phyloP scores from a whole-genome alignment of 768 basidiomycete genomes.

The Rossbeevera mucosa region DNA sequence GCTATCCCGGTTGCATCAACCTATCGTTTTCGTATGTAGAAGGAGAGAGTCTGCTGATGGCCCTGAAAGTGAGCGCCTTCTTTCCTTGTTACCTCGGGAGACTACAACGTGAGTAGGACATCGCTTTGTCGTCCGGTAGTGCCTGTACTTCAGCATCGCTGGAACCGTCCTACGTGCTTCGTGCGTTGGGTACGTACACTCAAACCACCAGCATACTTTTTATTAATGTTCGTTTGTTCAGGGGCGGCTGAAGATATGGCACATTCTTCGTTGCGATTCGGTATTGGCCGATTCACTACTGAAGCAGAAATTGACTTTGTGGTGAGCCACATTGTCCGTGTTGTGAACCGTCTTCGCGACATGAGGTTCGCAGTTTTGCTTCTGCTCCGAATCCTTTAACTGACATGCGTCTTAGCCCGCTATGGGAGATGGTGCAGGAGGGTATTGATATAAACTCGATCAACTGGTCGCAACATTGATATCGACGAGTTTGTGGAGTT shows the following conservation, averaged over 20 bases:
- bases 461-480: constrained; percentile 77
- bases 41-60: constrained; percentile 96
- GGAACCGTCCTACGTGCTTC: constrained; percentile 96
- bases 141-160: constrained; percentile 98
- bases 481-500: not conserved
- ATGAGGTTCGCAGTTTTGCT: constrained; percentile 62
- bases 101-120: constrained; percentile 52
- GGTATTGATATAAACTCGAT: constrained; percentile 95
- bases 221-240: constrained; percentile 19
- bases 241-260: constrained; percentile 99
- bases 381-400: constrained; percentile 2
- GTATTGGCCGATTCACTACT: constrained; percentile 96
- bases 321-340: constrained; percentile 76
- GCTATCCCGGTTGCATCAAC: constrained; percentile 96
- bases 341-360: constrained; percentile 85
- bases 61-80: constrained; percentile 67
- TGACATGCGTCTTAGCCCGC: constrained; percentile 49
- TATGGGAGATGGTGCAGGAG: constrained; percentile 99
- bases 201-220: not conserved
- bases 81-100: constrained; percentile 1
- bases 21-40: constrained; percentile 95
- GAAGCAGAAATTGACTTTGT: constrained; percentile 97
- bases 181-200: constrained; percentile 70
- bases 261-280: constrained; percentile 95
- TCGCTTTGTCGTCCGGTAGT: constrained; percentile 95